Conservation (phyloP, 2,329 filamentous ascomycete species). For the Cercospora berteroae region DNA sequence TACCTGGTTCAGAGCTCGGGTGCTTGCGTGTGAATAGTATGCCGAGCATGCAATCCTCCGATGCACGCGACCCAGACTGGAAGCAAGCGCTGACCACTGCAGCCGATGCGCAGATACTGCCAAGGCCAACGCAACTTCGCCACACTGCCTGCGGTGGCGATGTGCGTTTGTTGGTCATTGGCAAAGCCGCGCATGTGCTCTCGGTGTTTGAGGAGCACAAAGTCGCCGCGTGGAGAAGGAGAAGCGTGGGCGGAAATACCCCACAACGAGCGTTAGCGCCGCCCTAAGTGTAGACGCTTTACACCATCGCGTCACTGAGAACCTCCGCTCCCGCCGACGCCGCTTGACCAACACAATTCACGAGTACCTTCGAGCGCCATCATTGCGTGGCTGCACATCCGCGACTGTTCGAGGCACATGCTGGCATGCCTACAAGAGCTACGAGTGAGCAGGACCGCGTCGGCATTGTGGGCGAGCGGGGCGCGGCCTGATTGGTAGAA, state of each 20-base stretch:
- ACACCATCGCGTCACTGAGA: slow-evolving; percentile 1
- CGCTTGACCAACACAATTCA: neutral
- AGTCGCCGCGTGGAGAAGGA: slow-evolving; percentile 11
- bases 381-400: neutral
- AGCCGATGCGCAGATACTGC: neutral
- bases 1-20: neutral
- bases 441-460: slow-evolving; percentile 19
- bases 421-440: slow-evolving; percentile 11
- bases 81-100: neutral
- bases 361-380: neutral
- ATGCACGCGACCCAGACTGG: neutral
- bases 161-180: neutral
- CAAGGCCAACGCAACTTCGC: neutral
- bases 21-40: neutral
- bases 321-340: neutral
- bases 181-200: neutral
- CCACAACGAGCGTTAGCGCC: slow-evolving; percentile 8
- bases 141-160: neutral
- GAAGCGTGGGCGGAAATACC: neutral
- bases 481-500: slow-evolving; percentile 11
- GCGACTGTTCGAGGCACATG: neutral
- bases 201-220: neutral
- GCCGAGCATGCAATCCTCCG: neutral
- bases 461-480: slow-evolving; percentile 7
- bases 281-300: neutral